Conservation (phyloP, 495 filamentous ascomycete genomes). For the Penicillium samsonianum region DNA sequence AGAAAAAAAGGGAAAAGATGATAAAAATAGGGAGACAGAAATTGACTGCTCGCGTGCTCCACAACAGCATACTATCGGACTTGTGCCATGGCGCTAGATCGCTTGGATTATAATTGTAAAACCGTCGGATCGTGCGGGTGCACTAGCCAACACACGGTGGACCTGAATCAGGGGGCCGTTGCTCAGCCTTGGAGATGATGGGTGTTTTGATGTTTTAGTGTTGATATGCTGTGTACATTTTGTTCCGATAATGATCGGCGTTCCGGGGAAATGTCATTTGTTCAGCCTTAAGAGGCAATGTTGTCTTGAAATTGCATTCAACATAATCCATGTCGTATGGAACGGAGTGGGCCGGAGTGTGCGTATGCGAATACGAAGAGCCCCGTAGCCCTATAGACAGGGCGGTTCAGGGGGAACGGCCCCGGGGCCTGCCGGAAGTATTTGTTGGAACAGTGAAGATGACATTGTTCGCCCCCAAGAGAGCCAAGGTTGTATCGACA, state of each 20-base stretch:
- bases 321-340: background rate
- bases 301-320: background rate
- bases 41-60: constrained; percentile 15
- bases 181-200: background rate
- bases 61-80: constrained; percentile 8
- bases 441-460: background rate
- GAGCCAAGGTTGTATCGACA: background rate
- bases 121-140: constrained; percentile 1
- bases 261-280: background rate
- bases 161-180: constrained; percentile 6
- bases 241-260: background rate
- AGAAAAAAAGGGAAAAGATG: background rate
- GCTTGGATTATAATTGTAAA: constrained; percentile 2
- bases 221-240: background rate
- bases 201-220: background rate
- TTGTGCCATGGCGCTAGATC: constrained; percentile 10
- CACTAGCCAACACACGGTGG: constrained; percentile 8
- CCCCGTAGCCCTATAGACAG: background rate
- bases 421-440: background rate
- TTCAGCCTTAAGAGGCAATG: background rate
- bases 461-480: background rate
- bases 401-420: background rate
- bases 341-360: background rate
- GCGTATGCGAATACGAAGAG: background rate
- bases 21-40: background rate